Conservation (phyloP, 2,329 filamentous ascomycete species). For the Diaporthe caulivora region DNA sequence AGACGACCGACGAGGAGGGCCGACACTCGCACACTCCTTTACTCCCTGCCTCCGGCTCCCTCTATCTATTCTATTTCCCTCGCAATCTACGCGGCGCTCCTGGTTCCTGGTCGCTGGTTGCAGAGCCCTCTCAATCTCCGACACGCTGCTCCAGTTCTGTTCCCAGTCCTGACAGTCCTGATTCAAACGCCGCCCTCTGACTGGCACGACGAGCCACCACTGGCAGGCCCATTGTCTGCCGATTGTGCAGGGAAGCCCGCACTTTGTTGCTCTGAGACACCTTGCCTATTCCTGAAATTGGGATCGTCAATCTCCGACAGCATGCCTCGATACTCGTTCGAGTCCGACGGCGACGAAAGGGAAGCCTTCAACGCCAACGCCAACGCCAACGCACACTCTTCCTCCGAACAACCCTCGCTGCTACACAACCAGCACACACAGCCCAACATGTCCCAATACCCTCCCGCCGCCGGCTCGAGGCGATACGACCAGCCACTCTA, state of each 20-base stretch:
- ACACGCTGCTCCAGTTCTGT: constrained; percentile 30
- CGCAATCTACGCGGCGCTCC: constrained; percentile 19
- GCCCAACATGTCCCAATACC: constrained; percentile 25
- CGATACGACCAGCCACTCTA: constrained; percentile 29
- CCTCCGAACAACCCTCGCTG: background rate
- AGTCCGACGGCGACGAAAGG: constrained; percentile 42
- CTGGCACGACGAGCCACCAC: constrained; percentile 22
- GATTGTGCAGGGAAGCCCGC: constrained; percentile 6
- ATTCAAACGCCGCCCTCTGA: constrained; percentile 17
- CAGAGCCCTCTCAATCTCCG: constrained; percentile 28
- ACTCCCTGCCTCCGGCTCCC: no score
- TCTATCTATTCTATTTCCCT: background rate
- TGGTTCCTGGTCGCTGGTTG: constrained; percentile 27
- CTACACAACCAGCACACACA: constrained; percentile 27
- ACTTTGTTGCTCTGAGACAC: constrained; percentile 16
- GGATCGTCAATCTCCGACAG: constrained; percentile 22
- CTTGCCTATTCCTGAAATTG: constrained; percentile 9
- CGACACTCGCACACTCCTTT: background rate
- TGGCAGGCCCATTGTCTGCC: background rate
- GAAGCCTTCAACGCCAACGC: constrained; percentile 38
- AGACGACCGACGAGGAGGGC: background rate
- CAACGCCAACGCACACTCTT: background rate
- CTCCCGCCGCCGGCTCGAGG: constrained; percentile 27
- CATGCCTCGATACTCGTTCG: constrained; percentile 43
- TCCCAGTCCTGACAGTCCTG: constrained; percentile 22